Conservation (phyloP, 495 filamentous ascomycete genomes). For the Penicillium ochrochloron region DNA sequence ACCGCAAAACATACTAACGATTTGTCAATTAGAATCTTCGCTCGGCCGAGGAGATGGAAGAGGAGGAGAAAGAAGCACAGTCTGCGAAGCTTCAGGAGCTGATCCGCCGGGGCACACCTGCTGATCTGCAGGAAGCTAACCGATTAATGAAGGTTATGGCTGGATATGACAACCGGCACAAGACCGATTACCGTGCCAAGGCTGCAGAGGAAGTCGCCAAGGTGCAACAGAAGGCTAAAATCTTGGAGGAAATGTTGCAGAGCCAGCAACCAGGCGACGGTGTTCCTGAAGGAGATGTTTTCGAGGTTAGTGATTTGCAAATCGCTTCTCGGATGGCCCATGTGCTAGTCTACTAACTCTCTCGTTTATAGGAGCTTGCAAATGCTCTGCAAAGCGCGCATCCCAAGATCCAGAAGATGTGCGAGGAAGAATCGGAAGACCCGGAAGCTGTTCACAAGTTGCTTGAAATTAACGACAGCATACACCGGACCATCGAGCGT, state of each 20-base stretch:
- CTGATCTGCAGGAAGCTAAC: conserved; percentile 95
- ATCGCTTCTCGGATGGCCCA: not conserved
- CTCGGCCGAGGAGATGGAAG: conserved; percentile 98
- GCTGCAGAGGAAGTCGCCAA: conserved; percentile 93
- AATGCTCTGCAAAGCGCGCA: conserved; percentile 90
- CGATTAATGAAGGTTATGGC: conserved; percentile 99
- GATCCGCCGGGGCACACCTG: conserved; percentile 86
- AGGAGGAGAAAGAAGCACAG: conserved; percentile 91
- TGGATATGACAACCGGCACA: conserved; percentile 89
- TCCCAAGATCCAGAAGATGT: conserved; percentile 99
- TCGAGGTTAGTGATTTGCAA: conserved; percentile 61
- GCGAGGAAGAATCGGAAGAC: conserved; percentile 97
- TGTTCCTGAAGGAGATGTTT: conserved; percentile 89
- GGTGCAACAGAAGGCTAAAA: conserved; percentile 87
- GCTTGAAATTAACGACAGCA: conserved; percentile 97
- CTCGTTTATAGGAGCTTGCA: conserved; percentile 71
- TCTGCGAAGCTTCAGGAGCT: conserved; percentile 97
- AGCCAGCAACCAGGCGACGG: conserved; percentile 80
- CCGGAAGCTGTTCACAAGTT: conserved; percentile 94
- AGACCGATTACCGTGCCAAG: conserved; percentile 97
- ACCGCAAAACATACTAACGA: conserved; percentile 33
- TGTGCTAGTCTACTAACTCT: not conserved
- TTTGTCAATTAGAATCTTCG: conserved; percentile 71
- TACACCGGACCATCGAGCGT: conserved; percentile 92
- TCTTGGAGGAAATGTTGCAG: conserved; percentile 92